Evolutionary conservation across 345 rosid species (phyloP).

Genomic region (Gossypium sturtianum): DNA sequence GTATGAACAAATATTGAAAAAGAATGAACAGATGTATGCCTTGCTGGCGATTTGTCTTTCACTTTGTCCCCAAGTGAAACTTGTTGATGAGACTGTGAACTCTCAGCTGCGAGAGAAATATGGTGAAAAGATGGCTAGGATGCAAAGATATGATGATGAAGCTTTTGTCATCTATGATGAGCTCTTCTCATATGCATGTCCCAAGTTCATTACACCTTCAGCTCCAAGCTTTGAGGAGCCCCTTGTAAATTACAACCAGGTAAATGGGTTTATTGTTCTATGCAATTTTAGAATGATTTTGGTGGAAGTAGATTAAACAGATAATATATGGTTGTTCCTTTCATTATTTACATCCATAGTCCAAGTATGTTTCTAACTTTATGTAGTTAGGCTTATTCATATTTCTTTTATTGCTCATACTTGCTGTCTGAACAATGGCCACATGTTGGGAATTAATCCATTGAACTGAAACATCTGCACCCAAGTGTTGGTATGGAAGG

Average conservation of each 20-base stretch:
- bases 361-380: neutral
- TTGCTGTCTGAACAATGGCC: neutral
- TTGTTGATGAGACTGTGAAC: constrained; percentile 87
- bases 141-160: constrained; percentile 92
- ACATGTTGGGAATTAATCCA: neutral
- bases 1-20: constrained; percentile 90
- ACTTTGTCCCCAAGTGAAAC: constrained; percentile 88
- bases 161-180: constrained; percentile 81
- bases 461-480: neutral
- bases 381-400: neutral
- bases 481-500: neutral
- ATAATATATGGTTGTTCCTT: neutral
- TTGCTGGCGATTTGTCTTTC: constrained; percentile 77
- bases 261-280: constrained; percentile 8
- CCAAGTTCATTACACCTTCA: constrained; percentile 94
- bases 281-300: neutral
- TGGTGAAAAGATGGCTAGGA: constrained; percentile 93
- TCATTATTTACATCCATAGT: neutral
- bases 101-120: constrained; percentile 90
- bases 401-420: neutral
- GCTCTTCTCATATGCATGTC: constrained; percentile 98
- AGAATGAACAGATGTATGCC: constrained; percentile 99
- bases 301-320: neutral
- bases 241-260: constrained; percentile 93
- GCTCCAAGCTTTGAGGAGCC: constrained; percentile 95